phyloP scores from a whole-genome alignment of 352 stramenopile species.

The Phytophthora hibernalis region DNA sequence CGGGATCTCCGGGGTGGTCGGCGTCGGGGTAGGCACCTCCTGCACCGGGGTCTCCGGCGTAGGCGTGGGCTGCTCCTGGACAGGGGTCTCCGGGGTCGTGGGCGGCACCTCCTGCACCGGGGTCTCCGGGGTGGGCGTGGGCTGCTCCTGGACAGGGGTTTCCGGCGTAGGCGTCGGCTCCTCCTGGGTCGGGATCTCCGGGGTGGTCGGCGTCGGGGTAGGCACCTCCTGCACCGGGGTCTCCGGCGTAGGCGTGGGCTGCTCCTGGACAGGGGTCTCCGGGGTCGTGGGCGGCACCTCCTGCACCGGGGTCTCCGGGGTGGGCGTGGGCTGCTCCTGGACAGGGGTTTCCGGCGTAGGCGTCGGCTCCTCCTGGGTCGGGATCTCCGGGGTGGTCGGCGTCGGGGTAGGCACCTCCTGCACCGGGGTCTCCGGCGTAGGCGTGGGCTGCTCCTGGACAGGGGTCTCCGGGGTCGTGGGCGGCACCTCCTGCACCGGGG shows the following conservation, averaged over 20 bases:
- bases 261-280: background rate
- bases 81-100: background rate
- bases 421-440: background rate
- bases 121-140: background rate
- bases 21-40: background rate
- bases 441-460: background rate
- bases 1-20: background rate
- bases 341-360: background rate
- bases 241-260: background rate
- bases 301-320: background rate
- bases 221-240: background rate
- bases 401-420: background rate
- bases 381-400: background rate
- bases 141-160: background rate
- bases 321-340: background rate
- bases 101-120: conserved; percentile 1
- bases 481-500: background rate
- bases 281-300: background rate
- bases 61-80: background rate
- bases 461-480: background rate
- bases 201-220: background rate
- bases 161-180: background rate
- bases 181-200: background rate
- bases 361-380: background rate
- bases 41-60: background rate